Evolutionary conservation across 208 protist genomes (phyloP), one percentile per base, ranked within the genome.

Genomic region (Trypanosoma scelopori): DNA sequence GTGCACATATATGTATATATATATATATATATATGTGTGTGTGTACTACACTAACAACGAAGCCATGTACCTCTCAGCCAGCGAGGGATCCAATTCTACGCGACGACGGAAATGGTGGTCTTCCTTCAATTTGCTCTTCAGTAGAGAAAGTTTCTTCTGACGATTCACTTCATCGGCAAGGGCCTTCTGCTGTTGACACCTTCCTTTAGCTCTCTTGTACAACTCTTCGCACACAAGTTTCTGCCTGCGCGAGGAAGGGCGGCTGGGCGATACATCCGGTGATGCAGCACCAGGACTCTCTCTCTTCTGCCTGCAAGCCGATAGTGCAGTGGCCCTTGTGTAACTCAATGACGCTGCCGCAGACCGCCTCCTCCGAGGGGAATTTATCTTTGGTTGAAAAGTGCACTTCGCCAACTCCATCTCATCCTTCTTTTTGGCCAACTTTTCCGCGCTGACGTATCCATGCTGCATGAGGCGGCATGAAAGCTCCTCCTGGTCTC

Each of bases 31-130:
- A 15, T 48, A 15, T 15, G 20, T 23, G 22, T 13, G 4, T 28
- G 3, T 28, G 23, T 37, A 37, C 78, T 64, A 94, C 0, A 92
- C 74, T 3, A 76, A 71, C n/a, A 95, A 71, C 1, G 84, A 92
- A 53, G 75, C 82, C 82, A 93, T 90, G 74, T 87, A 95, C 23
- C 85, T 74, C 51, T 95, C 74, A 11, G 86, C 89, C 28, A 95
- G 57, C 1, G 77, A 65, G 3, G 86, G 86, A 66, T 95, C 81
- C 9, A 92, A 77, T 71, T 91, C 83, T n/a, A 92, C 86, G n/a
- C 89, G 81, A n/a, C 78, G 69, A 13, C 82, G 65, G 55, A 95
- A 95, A 73, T 95, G 89, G 57, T 95, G 84, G 55, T 95, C 89
- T 32, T 69, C 84, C 25, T 63, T 79, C 53, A 95, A 70, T 18